Base-by-base conservation (phyloP, 116 monocot species). In the Phalaenopsis hybrid region DNA sequence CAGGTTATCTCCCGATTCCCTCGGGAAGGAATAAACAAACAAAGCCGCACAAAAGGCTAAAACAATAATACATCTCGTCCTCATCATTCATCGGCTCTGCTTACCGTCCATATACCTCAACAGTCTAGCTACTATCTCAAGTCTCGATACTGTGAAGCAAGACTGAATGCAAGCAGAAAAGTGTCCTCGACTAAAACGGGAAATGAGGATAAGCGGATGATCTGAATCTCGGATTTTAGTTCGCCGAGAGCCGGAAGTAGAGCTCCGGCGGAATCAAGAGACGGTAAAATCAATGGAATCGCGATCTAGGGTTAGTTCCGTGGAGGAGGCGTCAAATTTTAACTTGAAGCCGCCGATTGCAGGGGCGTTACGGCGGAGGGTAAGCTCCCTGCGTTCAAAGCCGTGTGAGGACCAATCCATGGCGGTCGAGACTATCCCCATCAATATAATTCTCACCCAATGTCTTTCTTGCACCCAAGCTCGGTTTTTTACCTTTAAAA, bases 71-170 rank as follows among this genome's bases (percentile, higher is more conserved):
- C 49, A 12, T 77, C 49, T 5, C 49, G 15, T 77, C 31, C 77
- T 49, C 77, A 77, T 77, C 49, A 49, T 28, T 28, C 51, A 75
- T 75, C 46, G 75, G 46, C 45, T 41, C 72, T 25, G 33, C 55
- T 55, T 16, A 15, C 55, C 2, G 55, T 37, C 45, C 43, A 75
- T 75, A 6, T 3, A 75, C 41, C 20, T 33, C 75, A 2, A 20
- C 15, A 75, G 45, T 45, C 31, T 12, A 31, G 31, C 23, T 45
- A 15, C 44, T 25, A 48, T 18, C 10, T 20, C 37, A 43, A 8
- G 46, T n/a, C 75, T 0, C 7, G 1, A 17, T 15, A 75, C 46
- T n/a, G 0, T 20, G 43, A 4, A 44, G 74, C 74, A 43, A 18
- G 18, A 13, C 12, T 44, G 21, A 75, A 46, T 75, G 8, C 46